phyloP scores from a whole-genome alignment of 2,329 filamentous ascomycete genomes.

The Sporothrix globosa region DNA sequence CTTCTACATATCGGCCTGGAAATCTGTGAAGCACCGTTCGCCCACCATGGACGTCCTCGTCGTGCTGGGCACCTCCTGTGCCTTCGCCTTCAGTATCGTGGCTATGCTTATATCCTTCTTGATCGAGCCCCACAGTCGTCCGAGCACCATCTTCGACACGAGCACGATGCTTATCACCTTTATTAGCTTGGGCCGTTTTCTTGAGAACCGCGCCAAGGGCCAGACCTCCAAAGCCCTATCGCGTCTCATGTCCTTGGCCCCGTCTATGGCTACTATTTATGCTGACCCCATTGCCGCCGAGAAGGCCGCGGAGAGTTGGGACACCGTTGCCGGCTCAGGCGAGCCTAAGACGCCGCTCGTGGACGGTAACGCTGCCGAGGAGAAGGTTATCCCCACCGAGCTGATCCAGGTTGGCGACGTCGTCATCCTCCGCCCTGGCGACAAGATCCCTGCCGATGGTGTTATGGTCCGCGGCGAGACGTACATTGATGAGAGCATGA shows the following conservation, averaged over 20 bases:
- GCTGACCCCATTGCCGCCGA: constrained; percentile 90
- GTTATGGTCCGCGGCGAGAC: constrained; percentile 85
- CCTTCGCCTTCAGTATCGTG: constrained; percentile 92
- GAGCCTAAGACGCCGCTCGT: constrained; percentile 52
- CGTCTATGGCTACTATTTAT: constrained; percentile 97
- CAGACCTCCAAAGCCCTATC: constrained; percentile 95
- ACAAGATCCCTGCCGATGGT: constrained; percentile 95
- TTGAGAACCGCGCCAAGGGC: constrained; percentile 94
- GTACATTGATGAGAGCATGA: constrained; percentile 97
- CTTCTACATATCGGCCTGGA: constrained; percentile 92
- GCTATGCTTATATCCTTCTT: constrained; percentile 83
- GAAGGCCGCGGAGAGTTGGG: constrained; percentile 84
- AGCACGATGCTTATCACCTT: constrained; percentile 99
- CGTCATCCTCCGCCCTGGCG: constrained; percentile 88
- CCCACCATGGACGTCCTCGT: constrained; percentile 98
- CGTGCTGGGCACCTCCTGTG: constrained; percentile 88
- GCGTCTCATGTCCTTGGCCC: constrained; percentile 90
- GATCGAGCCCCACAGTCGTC: constrained; percentile 74
- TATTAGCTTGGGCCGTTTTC: constrained; percentile 83
- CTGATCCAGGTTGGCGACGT: constrained; percentile 92
- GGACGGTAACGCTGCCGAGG: constrained; percentile 70
- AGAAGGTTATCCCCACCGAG: constrained; percentile 88
- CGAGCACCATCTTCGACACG: constrained; percentile 92
- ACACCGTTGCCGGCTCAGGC: constrained; percentile 45
- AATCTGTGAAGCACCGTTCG: constrained; percentile 84